A percentile compares a stretch with the other conserved stretches of the same genome.
phyloP scores from a whole-genome alignment of 2,329 filamentous ascomycete species.

The Trichoderma semiorbis region DNA sequence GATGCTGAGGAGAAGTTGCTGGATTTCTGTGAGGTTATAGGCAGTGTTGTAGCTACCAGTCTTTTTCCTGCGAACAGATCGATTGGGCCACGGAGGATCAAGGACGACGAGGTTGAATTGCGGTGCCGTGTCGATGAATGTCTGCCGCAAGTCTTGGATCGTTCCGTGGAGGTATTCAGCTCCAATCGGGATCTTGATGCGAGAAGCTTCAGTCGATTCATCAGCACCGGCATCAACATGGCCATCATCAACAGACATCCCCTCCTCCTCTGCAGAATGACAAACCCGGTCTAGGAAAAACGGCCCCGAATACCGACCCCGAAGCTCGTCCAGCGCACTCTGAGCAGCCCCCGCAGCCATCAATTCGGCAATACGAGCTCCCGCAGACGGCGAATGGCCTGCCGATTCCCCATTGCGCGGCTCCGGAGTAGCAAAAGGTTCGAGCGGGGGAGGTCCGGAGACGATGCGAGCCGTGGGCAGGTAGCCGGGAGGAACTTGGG shows the following conservation, averaged over 20 bases:
- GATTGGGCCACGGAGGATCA: slow-evolving; percentile 80
- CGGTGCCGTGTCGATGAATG: slow-evolving; percentile 43
- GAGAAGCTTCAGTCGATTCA: not conserved
- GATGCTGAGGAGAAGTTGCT: slow-evolving; percentile 48
- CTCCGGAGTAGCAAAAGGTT: slow-evolving; percentile 53
- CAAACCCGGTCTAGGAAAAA: slow-evolving; percentile 45
- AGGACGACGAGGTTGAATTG: slow-evolving; percentile 66
- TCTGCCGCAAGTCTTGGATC: slow-evolving; percentile 39
- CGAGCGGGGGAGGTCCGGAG: slow-evolving; percentile 42
- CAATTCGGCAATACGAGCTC: slow-evolving; percentile 51
- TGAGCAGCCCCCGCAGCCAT: slow-evolving; percentile 49
- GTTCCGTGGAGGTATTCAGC: slow-evolving; percentile 48
- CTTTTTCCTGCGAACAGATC: slow-evolving; percentile 61
- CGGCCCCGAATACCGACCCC: slow-evolving; percentile 36
- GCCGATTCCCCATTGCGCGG: slow-evolving; percentile 28
- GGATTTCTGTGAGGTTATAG: slow-evolving; percentile 44
- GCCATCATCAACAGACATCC: not conserved
- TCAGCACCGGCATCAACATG: not conserved
- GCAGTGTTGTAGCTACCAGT: slow-evolving; percentile 48
- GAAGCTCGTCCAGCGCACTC: slow-evolving; percentile 40
- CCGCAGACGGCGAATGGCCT: slow-evolving; percentile 32
- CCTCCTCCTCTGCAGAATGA: slow-evolving; percentile 10
- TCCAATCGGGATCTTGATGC: slow-evolving; percentile 37
- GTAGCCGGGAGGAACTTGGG: slow-evolving; percentile 50
- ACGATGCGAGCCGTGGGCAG: slow-evolving; percentile 40